Conservation (phyloP, 2,329 filamentous ascomycete species). For the Drechslerella coelobrocha region DNA sequence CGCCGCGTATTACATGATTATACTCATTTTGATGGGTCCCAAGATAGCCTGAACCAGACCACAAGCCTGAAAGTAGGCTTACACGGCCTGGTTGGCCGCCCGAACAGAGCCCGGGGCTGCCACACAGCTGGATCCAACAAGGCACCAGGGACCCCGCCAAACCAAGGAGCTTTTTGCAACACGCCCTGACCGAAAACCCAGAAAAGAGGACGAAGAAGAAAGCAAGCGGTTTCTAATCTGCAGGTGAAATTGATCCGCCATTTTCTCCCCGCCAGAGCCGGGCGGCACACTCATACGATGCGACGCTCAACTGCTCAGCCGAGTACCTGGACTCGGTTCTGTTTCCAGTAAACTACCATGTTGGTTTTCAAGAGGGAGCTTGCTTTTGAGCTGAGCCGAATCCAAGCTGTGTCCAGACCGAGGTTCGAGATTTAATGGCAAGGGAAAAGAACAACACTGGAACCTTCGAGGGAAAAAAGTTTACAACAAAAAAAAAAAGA, state of each 20-base stretch:
- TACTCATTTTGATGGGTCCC: not conserved
- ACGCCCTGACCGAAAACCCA: slow-evolving; percentile 28
- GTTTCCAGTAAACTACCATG: slow-evolving; percentile 29
- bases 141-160: slow-evolving; percentile 21
- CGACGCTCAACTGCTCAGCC: slow-evolving; percentile 21
- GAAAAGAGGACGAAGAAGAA: slow-evolving; percentile 39
- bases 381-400: slow-evolving; percentile 18
- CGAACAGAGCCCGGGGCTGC: slow-evolving; percentile 24
- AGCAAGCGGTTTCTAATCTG: slow-evolving; percentile 46
- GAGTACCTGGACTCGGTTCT: slow-evolving; percentile 20
- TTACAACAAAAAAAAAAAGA: no score
- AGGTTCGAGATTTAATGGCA: slow-evolving; percentile 26
- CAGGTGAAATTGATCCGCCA: slow-evolving; percentile 51
- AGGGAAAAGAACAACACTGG: not conserved
- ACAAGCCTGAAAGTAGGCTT: not conserved
- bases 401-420: slow-evolving; percentile 24
- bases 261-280: slow-evolving; percentile 41
- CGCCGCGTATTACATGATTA: not conserved
- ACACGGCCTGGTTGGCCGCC: slow-evolving; percentile 8
- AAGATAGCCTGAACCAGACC: no score
- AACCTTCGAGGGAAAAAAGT: not conserved
- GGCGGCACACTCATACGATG: slow-evolving; percentile 38
- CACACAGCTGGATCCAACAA: slow-evolving; percentile 32
- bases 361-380: slow-evolving; percentile 25
- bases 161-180: slow-evolving; percentile 50